Base-by-base conservation (phyloP, 2,329 filamentous ascomycete genomes). In the Xylariales sp. region DNA sequence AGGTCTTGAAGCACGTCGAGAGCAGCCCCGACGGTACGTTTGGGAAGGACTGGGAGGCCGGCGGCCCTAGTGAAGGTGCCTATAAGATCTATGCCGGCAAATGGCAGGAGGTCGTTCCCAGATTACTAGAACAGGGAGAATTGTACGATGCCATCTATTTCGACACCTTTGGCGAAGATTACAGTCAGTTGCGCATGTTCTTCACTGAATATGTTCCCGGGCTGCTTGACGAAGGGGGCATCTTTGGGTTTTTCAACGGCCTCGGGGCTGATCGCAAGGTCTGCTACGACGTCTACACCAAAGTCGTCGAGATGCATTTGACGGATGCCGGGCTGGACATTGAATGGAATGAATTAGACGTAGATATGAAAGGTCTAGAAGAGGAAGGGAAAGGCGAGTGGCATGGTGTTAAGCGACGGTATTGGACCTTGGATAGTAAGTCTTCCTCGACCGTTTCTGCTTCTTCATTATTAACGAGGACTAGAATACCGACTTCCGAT, bases 161-260 rank as follows among this genome's bases (percentile, higher is more conserved):
- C 76, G 96, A 99, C 78, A 99, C 96, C 0, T 98, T 98, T 79
- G 96, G 94, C 6, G 96, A 99, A 81, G 93, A 96, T 71, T 99
- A 98, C 80, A 84, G 85, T 1, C 92, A 95, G 78, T 88, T 98
- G 34, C 91, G 91, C 54, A 85, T 90, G 67, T 97, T 98, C 82
- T 97, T 98, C 78, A 91, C 87, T 2, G 96, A 98, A 78, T 89
- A 91, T 73, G 90, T 98, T 10, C 93, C 96, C 39, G 91, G 89
- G 0, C 80, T 98, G 62, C 82, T 99, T 53, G 90, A 92, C 72
- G 83, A 86, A 28, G 81, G 86, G 3, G 92, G 94, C 67, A 86
- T 90, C 8, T 97, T 97, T 78, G 90, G 94, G 71, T 97, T 95
- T 80, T 93, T 97, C 78, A 94, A 97, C 76, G 94, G 96, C 0